Percentiles rank a stretch among this genome's conserved stretches.
phyloP scores from a whole-genome alignment of 2,329 filamentous ascomycete species.

The Alternaria consortialis region DNA sequence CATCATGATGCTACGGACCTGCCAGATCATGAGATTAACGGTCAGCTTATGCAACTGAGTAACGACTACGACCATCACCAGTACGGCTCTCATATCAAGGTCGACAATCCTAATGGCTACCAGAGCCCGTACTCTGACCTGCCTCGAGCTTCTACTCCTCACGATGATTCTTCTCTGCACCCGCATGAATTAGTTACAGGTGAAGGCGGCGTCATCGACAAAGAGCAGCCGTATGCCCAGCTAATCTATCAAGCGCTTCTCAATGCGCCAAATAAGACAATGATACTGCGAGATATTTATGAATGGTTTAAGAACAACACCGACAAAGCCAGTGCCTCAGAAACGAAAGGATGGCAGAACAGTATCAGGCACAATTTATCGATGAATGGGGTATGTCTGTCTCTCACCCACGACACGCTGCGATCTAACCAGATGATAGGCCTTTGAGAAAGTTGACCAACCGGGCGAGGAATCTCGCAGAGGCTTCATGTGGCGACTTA shows the following conservation, averaged over 20 bases:
- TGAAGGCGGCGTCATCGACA: slow-evolving; percentile 40
- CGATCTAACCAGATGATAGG: slow-evolving; percentile 49
- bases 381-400: slow-evolving; percentile 81
- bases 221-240: slow-evolving; percentile 78
- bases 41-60: slow-evolving; percentile 34
- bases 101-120: slow-evolving; percentile 29
- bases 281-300: slow-evolving; percentile 88
- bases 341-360: slow-evolving; percentile 82
- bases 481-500: slow-evolving; percentile 79
- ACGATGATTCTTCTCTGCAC: slow-evolving; percentile 20
- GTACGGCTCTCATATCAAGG: slow-evolving; percentile 25
- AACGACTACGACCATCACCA: slow-evolving; percentile 38
- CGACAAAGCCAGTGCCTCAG: slow-evolving; percentile 70
- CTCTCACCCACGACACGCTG: background rate
- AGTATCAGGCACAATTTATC: slow-evolving; percentile 95
- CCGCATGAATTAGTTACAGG: slow-evolving; percentile 15
- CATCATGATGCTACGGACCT: slow-evolving; percentile 32
- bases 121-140: slow-evolving; percentile 33
- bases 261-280: slow-evolving; percentile 70
- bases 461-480: slow-evolving; percentile 67
- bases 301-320: slow-evolving; percentile 88
- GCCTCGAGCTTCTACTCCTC: slow-evolving; percentile 35
- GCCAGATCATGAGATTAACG: slow-evolving; percentile 27
- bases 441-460: slow-evolving; percentile 64
- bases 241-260: slow-evolving; percentile 81